These are phyloP conservation scores for Alternaria panax DNA, from an alignment of 2,329 filamentous ascomycete genomes.

Conservation along the genomic window DNA sequence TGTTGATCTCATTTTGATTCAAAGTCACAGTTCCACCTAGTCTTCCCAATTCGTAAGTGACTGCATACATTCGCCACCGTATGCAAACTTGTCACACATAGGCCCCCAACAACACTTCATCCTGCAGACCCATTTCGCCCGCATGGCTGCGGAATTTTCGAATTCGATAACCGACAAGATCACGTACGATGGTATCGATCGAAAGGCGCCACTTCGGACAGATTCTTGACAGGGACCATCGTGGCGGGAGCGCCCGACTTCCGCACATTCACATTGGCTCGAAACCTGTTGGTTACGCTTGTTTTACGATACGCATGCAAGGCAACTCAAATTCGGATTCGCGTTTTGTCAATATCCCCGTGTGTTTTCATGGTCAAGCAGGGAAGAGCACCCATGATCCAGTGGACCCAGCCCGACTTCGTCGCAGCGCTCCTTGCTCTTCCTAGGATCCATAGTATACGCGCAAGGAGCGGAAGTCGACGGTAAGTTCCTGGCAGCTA, in stretches of 20 bases:
- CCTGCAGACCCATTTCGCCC: background rate
- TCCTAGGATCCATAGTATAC: background rate
- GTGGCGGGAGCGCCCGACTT: slow-evolving; percentile 9
- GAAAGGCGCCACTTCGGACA: background rate
- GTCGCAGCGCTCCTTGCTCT: background rate
- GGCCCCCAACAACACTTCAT: background rate
- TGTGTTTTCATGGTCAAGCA: background rate
- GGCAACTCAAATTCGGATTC: background rate
- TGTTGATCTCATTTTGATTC: background rate
- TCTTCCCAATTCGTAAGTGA: slow-evolving; percentile 6
- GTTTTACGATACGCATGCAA: background rate
- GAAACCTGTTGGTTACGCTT: slow-evolving; percentile 3
- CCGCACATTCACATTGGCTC: background rate
- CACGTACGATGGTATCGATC: background rate
- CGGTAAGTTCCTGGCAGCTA: background rate
- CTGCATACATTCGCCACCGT: slow-evolving; percentile 2
- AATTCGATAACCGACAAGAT: slow-evolving; percentile 3
- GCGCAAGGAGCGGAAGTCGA: background rate
- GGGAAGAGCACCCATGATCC: background rate
- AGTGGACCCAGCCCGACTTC: background rate
- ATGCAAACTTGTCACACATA: background rate
- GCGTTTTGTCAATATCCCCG: background rate
- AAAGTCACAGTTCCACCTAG: background rate
- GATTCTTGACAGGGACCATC: slow-evolving; percentile 8
- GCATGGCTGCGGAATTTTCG: background rate